Evolutionary conservation across 306 rosid species (phyloP), one percentile per base, ranked within the genome.

Genomic region (Neltuma alba): DNA sequence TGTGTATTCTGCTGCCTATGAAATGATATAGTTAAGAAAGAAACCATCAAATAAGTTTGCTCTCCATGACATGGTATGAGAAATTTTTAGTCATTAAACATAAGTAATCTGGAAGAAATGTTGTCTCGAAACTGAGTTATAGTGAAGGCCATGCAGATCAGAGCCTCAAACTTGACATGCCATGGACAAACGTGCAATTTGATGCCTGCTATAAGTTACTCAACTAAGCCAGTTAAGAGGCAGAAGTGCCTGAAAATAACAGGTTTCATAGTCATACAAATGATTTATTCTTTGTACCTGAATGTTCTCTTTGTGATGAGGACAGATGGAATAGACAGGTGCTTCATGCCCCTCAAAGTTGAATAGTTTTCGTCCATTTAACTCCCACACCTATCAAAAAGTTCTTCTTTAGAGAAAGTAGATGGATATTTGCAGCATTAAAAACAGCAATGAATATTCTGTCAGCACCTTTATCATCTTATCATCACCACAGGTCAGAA

Each of bases 401-500:
- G 75, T 62, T 70, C 44, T n/a, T n/a, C n/a, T 77, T 86, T 64
- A 83, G 81, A 80, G 37, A 44, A 71, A 62, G 62, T 48, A 70
- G 81, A 69, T 52, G 60, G 50, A 40, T 30, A 54, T 80, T 81
- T 41, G 76, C 36, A 73, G 38, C 38, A 79, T 61, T 41, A 3
- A 62, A 78, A 65, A 66, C 54, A 37, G 55, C 31, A 54, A 77
- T 63, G 52, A 76, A 72, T 76, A 65, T 27, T 23, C 60, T 57
- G 36, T 70, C 64, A 15, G 61, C 75, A 91, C 98, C 94, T 89
- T 94, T 86, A 94, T 94, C 67, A 85, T 80, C 82, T 90, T 92
- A 73, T 94, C 98, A 74, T 92, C 98, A 40, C 98, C 98, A 78
- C 98, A 90, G 40, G 98, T 87, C 65, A 94, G 92, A 70, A 94